phyloP scores from a whole-genome alignment of 2,329 filamentous ascomycete species.

The Ophiosphaerella korrae region DNA sequence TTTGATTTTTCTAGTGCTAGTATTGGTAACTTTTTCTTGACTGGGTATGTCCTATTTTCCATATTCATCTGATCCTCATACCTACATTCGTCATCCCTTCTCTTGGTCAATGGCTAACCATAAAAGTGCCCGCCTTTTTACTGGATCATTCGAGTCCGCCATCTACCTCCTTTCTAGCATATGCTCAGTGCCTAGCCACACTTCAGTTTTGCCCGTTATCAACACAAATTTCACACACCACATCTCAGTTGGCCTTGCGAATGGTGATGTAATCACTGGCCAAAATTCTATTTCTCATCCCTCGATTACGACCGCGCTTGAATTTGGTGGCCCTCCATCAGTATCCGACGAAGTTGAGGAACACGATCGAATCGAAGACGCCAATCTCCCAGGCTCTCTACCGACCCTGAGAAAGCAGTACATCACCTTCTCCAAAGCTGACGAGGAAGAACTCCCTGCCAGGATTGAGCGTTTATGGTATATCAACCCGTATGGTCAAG shows the following conservation, averaged over 20 bases:
- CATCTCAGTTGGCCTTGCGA: conserved; percentile 79
- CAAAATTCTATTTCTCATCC: conserved; percentile 68
- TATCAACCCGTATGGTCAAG: conserved; percentile 98
- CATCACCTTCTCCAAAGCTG: conserved; percentile 77
- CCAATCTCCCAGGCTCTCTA: conserved; percentile 79
- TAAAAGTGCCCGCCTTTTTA: conserved; percentile 80
- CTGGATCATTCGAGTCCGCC: conserved; percentile 87
- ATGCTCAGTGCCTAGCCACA: conserved; percentile 77
- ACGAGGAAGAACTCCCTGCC: conserved; percentile 75
- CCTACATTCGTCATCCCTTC: conserved; percentile 38
- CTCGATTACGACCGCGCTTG: conserved; percentile 34
- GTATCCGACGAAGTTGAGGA: conserved; percentile 53
- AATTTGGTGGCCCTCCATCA: conserved; percentile 19
- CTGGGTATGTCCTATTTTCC: conserved; percentile 47
- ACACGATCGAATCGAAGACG: conserved; percentile 75
- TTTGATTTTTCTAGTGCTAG: conserved; percentile 58
- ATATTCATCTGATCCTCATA: neutral
- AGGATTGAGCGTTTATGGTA: conserved; percentile 89
- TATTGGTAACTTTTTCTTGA: conserved; percentile 59
- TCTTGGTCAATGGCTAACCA: conserved; percentile 30
- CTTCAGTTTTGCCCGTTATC: conserved; percentile 84
- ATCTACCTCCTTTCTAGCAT: conserved; percentile 89
- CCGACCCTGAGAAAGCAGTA: conserved; percentile 80
- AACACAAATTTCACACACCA: conserved; percentile 96
- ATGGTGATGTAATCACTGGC: conserved; percentile 81